Percentiles rank a stretch among this genome's conserved stretches.
These are phyloP conservation scores for Ustilago tritici DNA, from an alignment of 1,284 basidiomycete genomes.

Conservation along the genomic window DNA sequence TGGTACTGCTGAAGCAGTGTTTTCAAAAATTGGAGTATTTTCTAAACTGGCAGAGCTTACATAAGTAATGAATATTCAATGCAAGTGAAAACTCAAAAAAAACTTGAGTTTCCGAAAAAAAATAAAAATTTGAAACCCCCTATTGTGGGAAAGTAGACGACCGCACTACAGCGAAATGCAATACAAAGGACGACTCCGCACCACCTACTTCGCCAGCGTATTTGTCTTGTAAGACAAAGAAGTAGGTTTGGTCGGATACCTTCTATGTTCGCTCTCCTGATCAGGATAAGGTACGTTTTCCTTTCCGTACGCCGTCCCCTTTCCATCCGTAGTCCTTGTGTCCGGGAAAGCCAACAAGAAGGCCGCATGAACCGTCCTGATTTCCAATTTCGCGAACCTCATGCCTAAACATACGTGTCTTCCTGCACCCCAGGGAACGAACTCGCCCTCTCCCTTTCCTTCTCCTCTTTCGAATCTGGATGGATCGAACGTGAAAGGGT, in stretches of 20 bases:
- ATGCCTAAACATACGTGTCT: constrained; percentile 53
- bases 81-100: too few relatives aligned
- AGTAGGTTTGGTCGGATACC: constrained; percentile 40
- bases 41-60: too few relatives aligned
- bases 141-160: not conserved
- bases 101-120: too few relatives aligned
- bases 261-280: constrained; percentile 49
- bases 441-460: constrained; percentile 45
- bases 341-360: constrained; percentile 41
- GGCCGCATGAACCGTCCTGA: constrained; percentile 34
- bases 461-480: constrained; percentile 41
- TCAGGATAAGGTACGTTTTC: constrained; percentile 33
- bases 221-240: constrained; percentile 26
- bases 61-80: too few relatives aligned
- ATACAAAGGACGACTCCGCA: not conserved
- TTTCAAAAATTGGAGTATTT: too few relatives aligned
- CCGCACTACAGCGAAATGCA: not conserved
- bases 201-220: constrained; percentile 7
- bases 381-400: constrained; percentile 54
- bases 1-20: too few relatives aligned
- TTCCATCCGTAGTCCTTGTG: constrained; percentile 16
- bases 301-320: constrained; percentile 7
- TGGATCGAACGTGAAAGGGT: constrained; percentile 52
- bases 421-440: constrained; percentile 54
- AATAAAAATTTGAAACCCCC: too few relatives aligned